Evolutionary conservation across 208 protist species (phyloP).

Genomic region (Crithidia mellificae): DNA sequence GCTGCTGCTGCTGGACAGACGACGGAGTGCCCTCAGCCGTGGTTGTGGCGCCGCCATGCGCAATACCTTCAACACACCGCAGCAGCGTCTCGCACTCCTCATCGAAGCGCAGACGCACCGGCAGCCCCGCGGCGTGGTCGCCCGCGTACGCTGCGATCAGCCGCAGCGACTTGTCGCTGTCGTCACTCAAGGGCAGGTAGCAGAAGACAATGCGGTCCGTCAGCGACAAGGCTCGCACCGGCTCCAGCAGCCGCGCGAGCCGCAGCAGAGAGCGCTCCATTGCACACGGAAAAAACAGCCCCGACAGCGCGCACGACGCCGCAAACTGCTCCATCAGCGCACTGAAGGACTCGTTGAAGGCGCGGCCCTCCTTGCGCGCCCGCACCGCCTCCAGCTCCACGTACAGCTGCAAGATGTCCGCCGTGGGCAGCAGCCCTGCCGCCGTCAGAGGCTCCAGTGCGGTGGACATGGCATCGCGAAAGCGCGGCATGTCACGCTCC

Average conservation of each 20-base stretch:
- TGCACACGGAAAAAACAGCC: constrained; percentile 76
- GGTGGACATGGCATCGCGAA: constrained; percentile 18
- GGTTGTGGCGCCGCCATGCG: too few species aligned
- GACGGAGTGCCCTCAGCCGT: too few species aligned
- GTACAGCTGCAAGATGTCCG: constrained; percentile 75
- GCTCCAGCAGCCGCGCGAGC: constrained; percentile 59
- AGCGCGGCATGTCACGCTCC: constrained; percentile 35
- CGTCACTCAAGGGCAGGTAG: constrained; percentile 73
- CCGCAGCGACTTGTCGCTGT: constrained; percentile 39
- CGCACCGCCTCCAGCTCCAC: constrained; percentile 40
- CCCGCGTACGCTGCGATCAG: constrained; percentile 55
- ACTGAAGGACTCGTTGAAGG: constrained; percentile 32
- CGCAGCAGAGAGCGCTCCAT: constrained; percentile 68
- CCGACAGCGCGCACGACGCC: constrained; percentile 31
- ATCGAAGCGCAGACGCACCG: constrained; percentile 54
- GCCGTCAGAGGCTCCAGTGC: constrained; percentile 30
- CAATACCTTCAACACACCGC: background rate
- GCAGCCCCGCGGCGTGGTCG: constrained; percentile 47
- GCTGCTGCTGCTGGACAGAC: background rate
- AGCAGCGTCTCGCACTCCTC: constrained; percentile 25
- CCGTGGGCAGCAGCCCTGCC: constrained; percentile 74
- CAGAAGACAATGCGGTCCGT: constrained; percentile 77
- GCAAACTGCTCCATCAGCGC: constrained; percentile 46
- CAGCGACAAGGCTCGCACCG: constrained; percentile 45
- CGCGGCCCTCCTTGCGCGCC: constrained; percentile 2